Percentiles rank a stretch among this genome's conserved stretches.
These are phyloP conservation scores for Talinum fruticosum DNA, from an alignment of 148 eudicot species.

Conservation along the genomic window DNA sequence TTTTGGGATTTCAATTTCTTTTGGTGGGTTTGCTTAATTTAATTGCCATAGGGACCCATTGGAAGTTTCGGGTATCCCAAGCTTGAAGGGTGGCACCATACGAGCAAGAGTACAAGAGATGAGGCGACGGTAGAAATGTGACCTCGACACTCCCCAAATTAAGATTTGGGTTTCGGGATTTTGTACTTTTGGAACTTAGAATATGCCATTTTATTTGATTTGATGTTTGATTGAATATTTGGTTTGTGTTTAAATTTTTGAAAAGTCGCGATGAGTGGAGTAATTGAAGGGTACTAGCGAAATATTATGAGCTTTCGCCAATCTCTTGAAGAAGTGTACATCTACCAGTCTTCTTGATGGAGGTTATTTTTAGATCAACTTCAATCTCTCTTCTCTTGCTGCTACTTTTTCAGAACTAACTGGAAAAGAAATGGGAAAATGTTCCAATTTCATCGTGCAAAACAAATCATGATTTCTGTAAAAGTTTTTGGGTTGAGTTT, in stretches of 20 bases:
- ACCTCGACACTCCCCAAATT: no score
- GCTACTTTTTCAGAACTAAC: no score
- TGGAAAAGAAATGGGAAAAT: not conserved
- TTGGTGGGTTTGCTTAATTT: not conserved
- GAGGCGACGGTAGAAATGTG: no score
- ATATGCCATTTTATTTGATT: not conserved
- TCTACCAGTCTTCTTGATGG: conserved; percentile 13
- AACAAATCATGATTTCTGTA: not conserved
- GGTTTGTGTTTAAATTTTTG: not conserved
- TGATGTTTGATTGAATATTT: not conserved
- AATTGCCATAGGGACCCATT: no score
- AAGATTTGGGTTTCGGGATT: not conserved
- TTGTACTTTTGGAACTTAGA: not conserved
- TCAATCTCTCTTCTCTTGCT: not conserved
- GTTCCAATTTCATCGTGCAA: not conserved
- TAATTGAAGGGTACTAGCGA: conserved; percentile 5
- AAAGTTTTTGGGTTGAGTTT: not conserved
- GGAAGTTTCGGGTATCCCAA: no score
- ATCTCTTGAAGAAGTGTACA: conserved; percentile 7
- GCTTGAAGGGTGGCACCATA: no score
- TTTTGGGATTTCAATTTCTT: not conserved
- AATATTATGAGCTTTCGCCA: conserved; percentile 13
- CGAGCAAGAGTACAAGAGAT: no score
- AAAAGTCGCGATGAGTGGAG: conserved; percentile 12
- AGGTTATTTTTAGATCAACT: not conserved